These are phyloP conservation scores for Xylaria multiplex DNA, from an alignment of 2,329 filamentous ascomycete genomes.

Conservation along the genomic window DNA sequence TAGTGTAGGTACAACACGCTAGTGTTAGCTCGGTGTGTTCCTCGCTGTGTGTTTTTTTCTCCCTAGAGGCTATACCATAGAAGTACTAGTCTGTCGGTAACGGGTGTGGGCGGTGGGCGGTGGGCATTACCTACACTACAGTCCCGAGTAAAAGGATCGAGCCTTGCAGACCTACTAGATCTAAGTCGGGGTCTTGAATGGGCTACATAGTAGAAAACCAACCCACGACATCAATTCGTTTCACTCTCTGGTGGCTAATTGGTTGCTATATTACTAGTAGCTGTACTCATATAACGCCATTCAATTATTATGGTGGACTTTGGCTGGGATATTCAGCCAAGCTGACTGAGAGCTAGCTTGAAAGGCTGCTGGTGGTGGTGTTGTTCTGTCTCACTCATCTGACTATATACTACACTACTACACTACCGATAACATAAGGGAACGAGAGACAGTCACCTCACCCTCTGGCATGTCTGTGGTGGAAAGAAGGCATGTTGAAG, in stretches of 20 bases:
- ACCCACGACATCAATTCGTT: constrained; percentile 4
- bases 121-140: not conserved
- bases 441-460: constrained; percentile 23
- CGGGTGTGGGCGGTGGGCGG: constrained; percentile 11
- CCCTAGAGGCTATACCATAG: not conserved
- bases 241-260: constrained; percentile 1
- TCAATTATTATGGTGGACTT: not conserved
- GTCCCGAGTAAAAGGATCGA: constrained; percentile 18
- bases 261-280: not conserved
- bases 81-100: constrained; percentile 9
- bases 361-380: not conserved
- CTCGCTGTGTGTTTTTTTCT: constrained; percentile 6
- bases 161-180: constrained; percentile 5
- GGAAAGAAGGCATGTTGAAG: not conserved
- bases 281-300: not conserved
- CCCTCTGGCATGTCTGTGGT: constrained; percentile 26
- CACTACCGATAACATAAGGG: not conserved
- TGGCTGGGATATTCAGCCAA: constrained; percentile 10
- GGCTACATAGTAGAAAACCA: not conserved
- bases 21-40: not conserved
- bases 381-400: constrained; percentile 27
- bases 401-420: constrained; percentile 7
- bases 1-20: not conserved
- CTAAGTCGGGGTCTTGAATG: not conserved
- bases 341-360: constrained; percentile 10